A percentile compares a stretch with the other conserved stretches of the same genome.
These are phyloP conservation scores for Globisporangium okanoganense DNA, from an alignment of 352 stramenopile species.

Conservation along the genomic window DNA sequence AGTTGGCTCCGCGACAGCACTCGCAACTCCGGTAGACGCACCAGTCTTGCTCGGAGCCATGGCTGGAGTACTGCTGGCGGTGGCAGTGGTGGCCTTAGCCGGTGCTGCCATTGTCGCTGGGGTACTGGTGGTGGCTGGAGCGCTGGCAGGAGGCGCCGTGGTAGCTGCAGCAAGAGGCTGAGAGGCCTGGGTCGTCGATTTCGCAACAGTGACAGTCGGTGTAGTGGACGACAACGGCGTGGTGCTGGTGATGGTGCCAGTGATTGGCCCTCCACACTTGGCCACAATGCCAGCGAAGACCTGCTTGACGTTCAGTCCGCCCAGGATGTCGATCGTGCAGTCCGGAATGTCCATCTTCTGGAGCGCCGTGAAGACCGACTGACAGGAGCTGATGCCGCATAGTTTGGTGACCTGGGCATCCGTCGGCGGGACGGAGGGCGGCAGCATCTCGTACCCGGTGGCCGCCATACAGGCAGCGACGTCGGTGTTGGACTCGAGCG, in stretches of 20 bases:
- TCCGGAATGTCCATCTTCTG: constrained; percentile 34
- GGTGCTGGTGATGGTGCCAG: neutral
- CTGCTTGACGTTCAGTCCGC: constrained; percentile 42
- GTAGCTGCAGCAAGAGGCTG: constrained; percentile 1
- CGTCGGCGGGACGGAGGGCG: constrained; percentile 19
- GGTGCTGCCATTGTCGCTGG: neutral
- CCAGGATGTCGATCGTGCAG: constrained; percentile 38
- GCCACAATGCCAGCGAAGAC: constrained; percentile 15
- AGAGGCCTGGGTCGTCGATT: neutral
- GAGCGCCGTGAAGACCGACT: constrained; percentile 23
- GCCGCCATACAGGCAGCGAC: constrained; percentile 28
- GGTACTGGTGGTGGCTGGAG: neutral
- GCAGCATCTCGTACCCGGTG: constrained; percentile 34
- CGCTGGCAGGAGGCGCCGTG: neutral
- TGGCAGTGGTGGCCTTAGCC: neutral
- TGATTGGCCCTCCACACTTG: constrained; percentile 5
- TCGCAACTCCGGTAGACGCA: neutral
- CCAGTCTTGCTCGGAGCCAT: neutral
- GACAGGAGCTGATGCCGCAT: constrained; percentile 21
- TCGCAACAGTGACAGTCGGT: constrained; percentile 10
- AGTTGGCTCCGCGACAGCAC: neutral
- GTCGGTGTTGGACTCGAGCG: constrained; percentile 27
- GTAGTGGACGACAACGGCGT: neutral
- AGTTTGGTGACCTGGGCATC: constrained; percentile 33
- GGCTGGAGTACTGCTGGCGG: neutral